Percentiles rank a stretch among this genome's conserved stretches.
phyloP scores from a whole-genome alignment of 2,329 filamentous ascomycete species.

The Nannizzia gypsea region DNA sequence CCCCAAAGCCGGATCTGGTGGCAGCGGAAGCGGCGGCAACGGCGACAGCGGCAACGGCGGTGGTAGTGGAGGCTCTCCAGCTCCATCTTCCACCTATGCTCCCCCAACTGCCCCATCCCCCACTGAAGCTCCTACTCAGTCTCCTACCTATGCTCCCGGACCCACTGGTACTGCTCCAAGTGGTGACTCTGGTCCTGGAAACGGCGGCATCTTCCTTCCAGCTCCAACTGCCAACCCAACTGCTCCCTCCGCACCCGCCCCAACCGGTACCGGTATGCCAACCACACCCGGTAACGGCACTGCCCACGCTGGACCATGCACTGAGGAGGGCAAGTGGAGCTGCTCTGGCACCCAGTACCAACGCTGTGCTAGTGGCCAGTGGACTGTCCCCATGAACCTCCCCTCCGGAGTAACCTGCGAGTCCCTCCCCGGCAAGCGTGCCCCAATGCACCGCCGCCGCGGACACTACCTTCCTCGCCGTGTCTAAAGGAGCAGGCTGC shows the following conservation, averaged over 20 bases:
- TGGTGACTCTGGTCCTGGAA: conserved; percentile 15
- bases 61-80: conserved; percentile 13
- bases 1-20: conserved; percentile 21
- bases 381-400: conserved; percentile 41
- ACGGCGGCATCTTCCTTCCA: conserved; percentile 11
- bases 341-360: conserved; percentile 49
- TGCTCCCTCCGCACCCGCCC: conserved; percentile 4
- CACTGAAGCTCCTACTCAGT: conserved; percentile 7
- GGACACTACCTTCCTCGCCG: not conserved
- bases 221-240: not conserved
- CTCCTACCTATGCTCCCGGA: conserved; percentile 9
- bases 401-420: conserved; percentile 44
- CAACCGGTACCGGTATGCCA: not conserved
- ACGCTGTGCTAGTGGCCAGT: conserved; percentile 49
- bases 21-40: conserved; percentile 12
- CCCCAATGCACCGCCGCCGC: conserved; percentile 10
- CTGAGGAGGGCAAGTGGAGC: conserved; percentile 46
- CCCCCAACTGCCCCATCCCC: conserved; percentile 10
- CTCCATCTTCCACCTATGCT: conserved; percentile 14
- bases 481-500: not conserved
- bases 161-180: conserved; percentile 13
- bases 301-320: conserved; percentile 28
- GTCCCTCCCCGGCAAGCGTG: conserved; percentile 16
- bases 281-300: conserved; percentile 8
- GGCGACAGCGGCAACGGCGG: conserved; percentile 16